Percentiles rank a stretch among this genome's conserved stretches.
phyloP scores from a whole-genome alignment of 768 basidiomycete species.

The Pleurotus sapidus region DNA sequence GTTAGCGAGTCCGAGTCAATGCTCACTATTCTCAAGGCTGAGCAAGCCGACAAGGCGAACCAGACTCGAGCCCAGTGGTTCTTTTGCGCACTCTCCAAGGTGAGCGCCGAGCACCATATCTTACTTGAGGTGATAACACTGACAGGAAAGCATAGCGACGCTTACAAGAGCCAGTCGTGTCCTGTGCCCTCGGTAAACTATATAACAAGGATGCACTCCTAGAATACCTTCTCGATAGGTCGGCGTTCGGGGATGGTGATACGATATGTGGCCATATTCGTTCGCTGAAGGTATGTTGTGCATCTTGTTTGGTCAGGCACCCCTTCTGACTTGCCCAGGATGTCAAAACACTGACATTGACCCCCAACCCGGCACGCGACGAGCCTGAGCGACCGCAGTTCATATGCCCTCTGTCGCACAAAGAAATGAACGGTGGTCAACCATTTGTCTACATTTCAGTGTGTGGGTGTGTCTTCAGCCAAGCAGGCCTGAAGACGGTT shows the following conservation, averaged over 20 bases:
- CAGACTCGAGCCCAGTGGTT: conserved; percentile 87
- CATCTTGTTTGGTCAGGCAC: not conserved
- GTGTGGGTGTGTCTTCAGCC: conserved; percentile 92
- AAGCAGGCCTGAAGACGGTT: conserved; percentile 75
- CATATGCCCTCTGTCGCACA: conserved; percentile 87
- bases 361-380: conserved; percentile 47
- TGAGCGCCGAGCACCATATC: conserved; percentile 24
- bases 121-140: not conserved
- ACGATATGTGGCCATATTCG: conserved; percentile 91
- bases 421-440: conserved; percentile 90
- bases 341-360: conserved; percentile 79
- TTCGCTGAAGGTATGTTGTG: conserved; percentile 72
- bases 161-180: conserved; percentile 87
- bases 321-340: conserved; percentile 49
- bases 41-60: conserved; percentile 89
- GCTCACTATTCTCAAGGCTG: conserved; percentile 41
- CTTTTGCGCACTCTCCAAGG: conserved; percentile 95
- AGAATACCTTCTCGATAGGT: conserved; percentile 82
- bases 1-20: not conserved
- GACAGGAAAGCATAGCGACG: conserved; percentile 48
- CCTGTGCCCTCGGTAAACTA: conserved; percentile 88
- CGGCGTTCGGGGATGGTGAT: conserved; percentile 86
- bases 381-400: conserved; percentile 60
- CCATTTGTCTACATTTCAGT: conserved; percentile 85
- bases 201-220: conserved; percentile 96